Evolutionary conservation across 2,329 filamentous ascomycete species (phyloP).

Genomic region (Pseudogymnoascus sp.): DNA sequence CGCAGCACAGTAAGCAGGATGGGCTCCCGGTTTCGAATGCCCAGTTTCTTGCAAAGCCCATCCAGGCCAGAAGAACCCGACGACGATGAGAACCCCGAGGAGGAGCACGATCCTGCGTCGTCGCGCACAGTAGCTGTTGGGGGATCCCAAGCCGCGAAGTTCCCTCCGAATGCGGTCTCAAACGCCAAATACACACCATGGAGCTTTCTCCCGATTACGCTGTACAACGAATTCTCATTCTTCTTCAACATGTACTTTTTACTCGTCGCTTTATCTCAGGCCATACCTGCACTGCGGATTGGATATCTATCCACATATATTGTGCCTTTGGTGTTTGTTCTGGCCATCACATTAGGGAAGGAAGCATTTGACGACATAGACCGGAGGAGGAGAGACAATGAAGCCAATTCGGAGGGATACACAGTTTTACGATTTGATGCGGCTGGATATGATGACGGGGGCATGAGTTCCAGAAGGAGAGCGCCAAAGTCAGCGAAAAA

Average conservation of each 20-base stretch:
- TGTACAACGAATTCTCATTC: constrained; percentile 99
- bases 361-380: constrained; percentile 92
- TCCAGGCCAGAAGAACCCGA: constrained; percentile 19
- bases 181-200: constrained; percentile 97
- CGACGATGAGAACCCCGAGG: constrained; percentile 37
- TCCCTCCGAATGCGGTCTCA: constrained; percentile 84
- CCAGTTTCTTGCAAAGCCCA: constrained; percentile 53
- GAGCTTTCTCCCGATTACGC: constrained; percentile 85
- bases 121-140: constrained; percentile 72
- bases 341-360: constrained; percentile 87
- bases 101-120: constrained; percentile 56
- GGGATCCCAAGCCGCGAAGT: constrained; percentile 62
- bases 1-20: constrained; percentile 37
- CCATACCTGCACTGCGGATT: constrained; percentile 80
- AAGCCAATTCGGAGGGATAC: constrained; percentile 90
- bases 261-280: constrained; percentile 86
- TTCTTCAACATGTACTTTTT: constrained; percentile 99
- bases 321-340: constrained; percentile 83
- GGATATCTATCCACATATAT: constrained; percentile 94
- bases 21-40: constrained; percentile 51
- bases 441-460: constrained; percentile 30
- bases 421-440: constrained; percentile 66
- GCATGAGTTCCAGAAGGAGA: constrained; percentile 32
- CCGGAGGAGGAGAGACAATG: constrained; percentile 74
- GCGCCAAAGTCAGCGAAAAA: constrained; percentile 38